phyloP scores from a whole-genome alignment of 176 grass and related monocot genomes.

The Pontederia paniculata region DNA sequence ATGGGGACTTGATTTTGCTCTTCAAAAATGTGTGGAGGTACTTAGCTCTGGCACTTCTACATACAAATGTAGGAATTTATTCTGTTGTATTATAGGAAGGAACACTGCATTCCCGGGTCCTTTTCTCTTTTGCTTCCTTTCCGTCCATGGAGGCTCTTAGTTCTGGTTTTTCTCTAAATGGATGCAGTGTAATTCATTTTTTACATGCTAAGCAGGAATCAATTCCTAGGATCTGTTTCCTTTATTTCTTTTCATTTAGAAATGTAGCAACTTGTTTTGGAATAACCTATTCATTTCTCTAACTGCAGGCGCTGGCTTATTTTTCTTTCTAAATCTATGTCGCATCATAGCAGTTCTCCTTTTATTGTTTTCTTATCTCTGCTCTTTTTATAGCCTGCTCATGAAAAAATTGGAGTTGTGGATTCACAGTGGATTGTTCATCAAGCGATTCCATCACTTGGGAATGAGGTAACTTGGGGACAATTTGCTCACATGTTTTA shows the following conservation, averaged over 20 bases:
- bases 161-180: too few relatives aligned
- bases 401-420: conserved; percentile 60
- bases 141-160: too few relatives aligned
- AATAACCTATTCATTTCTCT: neutral
- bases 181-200: too few relatives aligned
- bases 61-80: neutral
- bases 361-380: neutral
- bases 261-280: neutral
- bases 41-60: neutral
- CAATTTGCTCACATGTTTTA: neutral
- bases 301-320: neutral
- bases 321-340: neutral
- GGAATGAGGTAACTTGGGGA: conserved; percentile 24
- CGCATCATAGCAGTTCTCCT: too few relatives aligned
- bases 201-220: too few relatives aligned
- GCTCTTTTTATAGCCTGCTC: neutral
- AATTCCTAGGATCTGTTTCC: too few relatives aligned
- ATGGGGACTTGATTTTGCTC: conserved; percentile 81
- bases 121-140: too few relatives aligned
- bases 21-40: conserved; percentile 78
- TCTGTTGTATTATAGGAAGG: too few relatives aligned
- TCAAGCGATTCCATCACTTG: conserved; percentile 68
- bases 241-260: neutral
- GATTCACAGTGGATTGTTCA: conserved; percentile 82
- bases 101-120: too few relatives aligned